Conservation (phyloP, 148 eudicot species). For the Rhododendron vialii region DNA sequence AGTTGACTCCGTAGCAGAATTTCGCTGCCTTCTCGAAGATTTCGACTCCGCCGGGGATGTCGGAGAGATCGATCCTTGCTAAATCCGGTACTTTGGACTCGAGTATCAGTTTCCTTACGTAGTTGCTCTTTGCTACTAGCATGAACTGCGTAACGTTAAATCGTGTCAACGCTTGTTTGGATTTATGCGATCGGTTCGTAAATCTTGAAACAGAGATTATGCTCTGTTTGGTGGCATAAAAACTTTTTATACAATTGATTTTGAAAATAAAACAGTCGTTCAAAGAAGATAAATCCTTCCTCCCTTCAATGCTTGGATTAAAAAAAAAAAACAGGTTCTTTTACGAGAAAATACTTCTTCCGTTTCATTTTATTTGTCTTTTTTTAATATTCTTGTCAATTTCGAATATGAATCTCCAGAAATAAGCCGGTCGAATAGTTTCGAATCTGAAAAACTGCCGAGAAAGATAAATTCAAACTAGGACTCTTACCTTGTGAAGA, state of each 20-base stretch:
- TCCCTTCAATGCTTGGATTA: too few relatives aligned
- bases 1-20: slow-evolving; percentile 93
- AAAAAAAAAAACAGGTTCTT: too few relatives aligned
- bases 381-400: too few relatives aligned
- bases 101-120: slow-evolving; percentile 60
- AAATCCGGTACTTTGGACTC: slow-evolving; percentile 69
- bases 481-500: slow-evolving; percentile 73
- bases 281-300: neutral
- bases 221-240: neutral
- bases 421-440: neutral
- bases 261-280: too few relatives aligned
- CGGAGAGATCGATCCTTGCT: slow-evolving; percentile 52
- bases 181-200: neutral
- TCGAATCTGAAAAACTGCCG: neutral
- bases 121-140: slow-evolving; percentile 93
- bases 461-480: neutral
- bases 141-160: slow-evolving; percentile 52
- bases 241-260: too few relatives aligned
- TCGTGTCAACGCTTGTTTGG: neutral
- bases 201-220: neutral
- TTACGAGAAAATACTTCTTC: too few relatives aligned
- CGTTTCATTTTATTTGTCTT: too few relatives aligned
- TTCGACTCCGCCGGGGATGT: slow-evolving; percentile 87
- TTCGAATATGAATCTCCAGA: too few relatives aligned
- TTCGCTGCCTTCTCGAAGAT: slow-evolving; percentile 85